Conservation (phyloP, 139 green algal species). For the Closterium sp. region DNA sequence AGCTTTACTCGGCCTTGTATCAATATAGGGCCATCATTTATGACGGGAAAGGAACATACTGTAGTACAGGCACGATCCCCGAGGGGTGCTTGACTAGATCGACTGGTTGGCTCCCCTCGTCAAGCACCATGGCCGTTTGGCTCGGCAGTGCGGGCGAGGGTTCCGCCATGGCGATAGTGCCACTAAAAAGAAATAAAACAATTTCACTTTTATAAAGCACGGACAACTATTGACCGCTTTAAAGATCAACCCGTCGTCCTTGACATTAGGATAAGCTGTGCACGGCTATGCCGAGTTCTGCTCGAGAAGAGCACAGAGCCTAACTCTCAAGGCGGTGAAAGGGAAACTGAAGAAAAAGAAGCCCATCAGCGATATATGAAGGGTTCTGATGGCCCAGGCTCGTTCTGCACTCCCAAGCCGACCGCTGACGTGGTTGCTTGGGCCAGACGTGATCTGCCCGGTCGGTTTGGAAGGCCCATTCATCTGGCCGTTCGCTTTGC, state of each 20-base stretch:
- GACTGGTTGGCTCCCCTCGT: conserved; percentile 51
- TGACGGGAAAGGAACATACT: conserved; percentile 64
- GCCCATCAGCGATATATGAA: not conserved
- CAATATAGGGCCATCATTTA: not conserved
- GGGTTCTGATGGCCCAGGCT: not conserved
- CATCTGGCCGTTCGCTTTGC: no score
- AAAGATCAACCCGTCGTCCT: no score
- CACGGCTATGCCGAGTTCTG: not conserved
- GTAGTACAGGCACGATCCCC: conserved; percentile 86
- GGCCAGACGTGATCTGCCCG: not conserved
- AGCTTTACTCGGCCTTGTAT: not conserved
- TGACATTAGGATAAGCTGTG: no score
- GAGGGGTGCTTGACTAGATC: conserved; percentile 78
- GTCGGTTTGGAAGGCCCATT: no score
- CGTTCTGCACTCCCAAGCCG: not conserved
- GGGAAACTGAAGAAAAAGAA: not conserved
- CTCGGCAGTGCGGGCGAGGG: not conserved
- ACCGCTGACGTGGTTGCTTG: not conserved
- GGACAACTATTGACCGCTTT: no score
- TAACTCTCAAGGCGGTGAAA: not conserved
- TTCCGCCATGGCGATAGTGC: not conserved
- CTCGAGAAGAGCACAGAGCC: not conserved
- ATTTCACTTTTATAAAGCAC: no score
- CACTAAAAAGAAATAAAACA: not conserved
- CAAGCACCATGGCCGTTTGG: not conserved